Base-by-base conservation (phyloP, 768 basidiomycete genomes). In the Lactarius hengduanensis region DNA sequence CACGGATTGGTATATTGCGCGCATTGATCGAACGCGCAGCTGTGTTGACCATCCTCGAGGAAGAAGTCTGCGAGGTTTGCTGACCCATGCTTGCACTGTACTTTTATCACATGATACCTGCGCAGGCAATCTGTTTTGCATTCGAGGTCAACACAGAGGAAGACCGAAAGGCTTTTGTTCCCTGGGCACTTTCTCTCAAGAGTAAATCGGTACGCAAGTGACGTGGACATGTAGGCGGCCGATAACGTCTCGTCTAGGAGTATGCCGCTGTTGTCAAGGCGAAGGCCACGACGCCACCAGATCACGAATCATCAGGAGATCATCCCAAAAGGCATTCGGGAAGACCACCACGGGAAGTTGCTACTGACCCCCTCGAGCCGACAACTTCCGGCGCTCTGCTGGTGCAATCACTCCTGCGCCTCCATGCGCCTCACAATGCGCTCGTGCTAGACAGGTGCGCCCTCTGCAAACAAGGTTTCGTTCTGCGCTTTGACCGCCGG, bases 361-460 rank as follows among this genome's bases (percentile, higher is more conserved):
- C 64, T 30, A 61, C 63, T 6, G 78, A 79, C 63, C 78, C 80
- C 1, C 73, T 86, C 50, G 88, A 87, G 72, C 86, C 89, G 8
- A 91, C 86, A 71, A 83, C 89, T 15, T 93, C 94, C 74, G 96
- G 96, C 1, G 90, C 92, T 3, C 76, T 98, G 20, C 77, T 99
- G 15, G 76, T 98, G 2, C 95, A 98, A 76, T 87, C 90, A 3
- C 78, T 98, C 65, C 82, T 98, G 30, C 83, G 82, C 36, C 81
- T 97, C 28, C 76, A 84, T 0, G 80, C 83, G 10, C 86, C 89
- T 1, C 83, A 89, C 70, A 90, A 91, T 72, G 80, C 83, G 57
- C 76, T 84, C 28, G 85, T 95, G 4, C 77, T 89, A 28, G 81
- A 89, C 36, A 91, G 89, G 94, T 92, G 67, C 65, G 78, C 61